Conservation (phyloP, 805 yeast species). For the Teunomyces gatunensis region DNA sequence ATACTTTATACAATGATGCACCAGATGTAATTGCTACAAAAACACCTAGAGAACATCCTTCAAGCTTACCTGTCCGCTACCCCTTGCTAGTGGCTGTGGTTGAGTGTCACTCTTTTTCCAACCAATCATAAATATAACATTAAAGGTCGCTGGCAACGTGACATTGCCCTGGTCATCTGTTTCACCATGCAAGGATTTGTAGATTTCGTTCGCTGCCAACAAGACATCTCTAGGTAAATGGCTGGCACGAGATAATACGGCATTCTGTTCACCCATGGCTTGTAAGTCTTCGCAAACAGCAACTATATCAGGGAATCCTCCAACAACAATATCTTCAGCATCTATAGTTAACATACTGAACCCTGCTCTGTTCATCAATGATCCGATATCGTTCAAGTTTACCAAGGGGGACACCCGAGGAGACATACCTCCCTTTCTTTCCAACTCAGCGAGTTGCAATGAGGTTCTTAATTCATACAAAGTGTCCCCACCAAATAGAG, state of each 20-base stretch:
- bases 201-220: slow-evolving; percentile 75
- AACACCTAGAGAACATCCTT: slow-evolving; percentile 51
- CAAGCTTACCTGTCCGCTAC: slow-evolving; percentile 65
- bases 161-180: slow-evolving; percentile 41
- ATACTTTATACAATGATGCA: background rate
- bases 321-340: slow-evolving; percentile 77
- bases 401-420: slow-evolving; percentile 83
- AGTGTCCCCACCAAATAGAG: slow-evolving; percentile 82
- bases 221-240: slow-evolving; percentile 55
- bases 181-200: slow-evolving; percentile 68
- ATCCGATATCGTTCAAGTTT: slow-evolving; percentile 72
- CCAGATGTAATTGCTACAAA: background rate
- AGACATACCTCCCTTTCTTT: slow-evolving; percentile 73
- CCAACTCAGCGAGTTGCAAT: slow-evolving; percentile 78
- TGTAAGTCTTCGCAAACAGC: slow-evolving; percentile 70
- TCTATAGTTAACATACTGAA: slow-evolving; percentile 80
- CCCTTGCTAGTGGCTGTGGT: slow-evolving; percentile 72
- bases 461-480: slow-evolving; percentile 79
- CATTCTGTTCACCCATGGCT: slow-evolving; percentile 82
- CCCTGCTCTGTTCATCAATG: slow-evolving; percentile 68
- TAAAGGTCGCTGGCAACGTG: slow-evolving; percentile 74
- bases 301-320: slow-evolving; percentile 67
- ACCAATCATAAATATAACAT: slow-evolving; percentile 81
- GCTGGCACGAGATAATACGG: slow-evolving; percentile 50
- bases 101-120: slow-evolving; percentile 76